Conservation (phyloP, 129 eudicot species). For the Helichrysum umbraculigerum region DNA sequence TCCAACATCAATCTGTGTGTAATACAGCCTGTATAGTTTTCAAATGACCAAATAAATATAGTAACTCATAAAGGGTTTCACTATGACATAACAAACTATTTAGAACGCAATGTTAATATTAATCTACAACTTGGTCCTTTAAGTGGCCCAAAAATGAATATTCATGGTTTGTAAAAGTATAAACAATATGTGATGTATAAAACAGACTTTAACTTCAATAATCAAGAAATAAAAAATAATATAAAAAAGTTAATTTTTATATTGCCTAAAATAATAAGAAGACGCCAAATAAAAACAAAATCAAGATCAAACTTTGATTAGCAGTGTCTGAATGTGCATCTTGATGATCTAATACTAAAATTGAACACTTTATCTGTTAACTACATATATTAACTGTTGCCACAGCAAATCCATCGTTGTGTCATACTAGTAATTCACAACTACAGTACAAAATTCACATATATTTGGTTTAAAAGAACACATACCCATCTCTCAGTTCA, state of each 20-base stretch:
- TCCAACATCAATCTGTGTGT: constrained; percentile 57
- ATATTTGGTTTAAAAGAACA: not conserved
- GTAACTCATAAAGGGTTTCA: not conserved
- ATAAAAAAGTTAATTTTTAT: not conserved
- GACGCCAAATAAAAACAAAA: not conserved
- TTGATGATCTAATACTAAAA: not conserved
- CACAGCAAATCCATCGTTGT: not conserved
- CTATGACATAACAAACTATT: constrained; percentile 9
- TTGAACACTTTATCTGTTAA: not conserved
- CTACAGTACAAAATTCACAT: not conserved
- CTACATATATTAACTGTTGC: not conserved
- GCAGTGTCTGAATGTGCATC: not conserved
- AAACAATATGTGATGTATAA: not conserved
- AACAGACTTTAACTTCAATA: not conserved
- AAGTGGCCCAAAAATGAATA: not conserved
- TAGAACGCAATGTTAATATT: not conserved
- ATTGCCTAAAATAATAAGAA: not conserved
- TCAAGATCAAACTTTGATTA: not conserved
- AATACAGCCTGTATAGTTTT: constrained; percentile 57
- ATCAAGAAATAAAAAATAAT: not conserved
- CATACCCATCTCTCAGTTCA: constrained; percentile 65
- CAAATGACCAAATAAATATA: constrained; percentile 6
- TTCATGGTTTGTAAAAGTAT: not conserved
- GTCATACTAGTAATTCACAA: not conserved
- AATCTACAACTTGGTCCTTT: not conserved